These are phyloP conservation scores for Ustilago cynodontis DNA, from an alignment of 1,284 basidiomycete genomes.

Conservation along the genomic window DNA sequence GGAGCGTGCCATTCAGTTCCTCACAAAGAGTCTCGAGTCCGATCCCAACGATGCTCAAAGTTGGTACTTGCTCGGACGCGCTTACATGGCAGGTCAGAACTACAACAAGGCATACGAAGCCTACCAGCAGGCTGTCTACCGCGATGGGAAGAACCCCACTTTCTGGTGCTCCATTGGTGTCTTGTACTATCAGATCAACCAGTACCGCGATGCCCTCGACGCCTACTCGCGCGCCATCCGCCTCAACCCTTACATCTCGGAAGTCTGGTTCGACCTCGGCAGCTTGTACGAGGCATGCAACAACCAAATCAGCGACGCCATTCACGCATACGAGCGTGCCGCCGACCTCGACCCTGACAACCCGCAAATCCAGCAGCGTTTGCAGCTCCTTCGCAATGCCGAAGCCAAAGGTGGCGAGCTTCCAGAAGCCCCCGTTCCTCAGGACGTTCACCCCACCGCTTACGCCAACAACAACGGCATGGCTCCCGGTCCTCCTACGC, in stretches of 20 bases:
- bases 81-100: conserved; percentile 98
- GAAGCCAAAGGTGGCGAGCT: conserved; percentile 83
- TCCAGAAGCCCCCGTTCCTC: conserved; percentile 85
- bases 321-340: conserved; percentile 83
- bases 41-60: conserved; percentile 96
- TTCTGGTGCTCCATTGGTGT: conserved; percentile 99
- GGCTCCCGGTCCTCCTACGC: conserved; percentile 58
- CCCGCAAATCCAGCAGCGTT: conserved; percentile 62
- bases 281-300: conserved; percentile 98
- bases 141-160: conserved; percentile 96
- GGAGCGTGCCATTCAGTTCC: conserved; percentile 89
- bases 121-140: conserved; percentile 98
- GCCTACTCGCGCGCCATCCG: conserved; percentile 98
- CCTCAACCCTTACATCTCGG: conserved; percentile 98
- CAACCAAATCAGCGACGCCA: conserved; percentile 97
- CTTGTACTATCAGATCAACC: conserved; percentile 99
- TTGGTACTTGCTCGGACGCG: conserved; percentile 97
- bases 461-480: conserved; percentile 73
- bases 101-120: conserved; percentile 99
- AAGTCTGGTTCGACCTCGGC: conserved; percentile 99
- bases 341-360: conserved; percentile 68
- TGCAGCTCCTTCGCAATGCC: conserved; percentile 78
- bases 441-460: conserved; percentile 94
- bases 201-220: conserved; percentile 96
- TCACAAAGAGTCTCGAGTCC: conserved; percentile 82